Evolutionary conservation across 2,329 filamentous ascomycete species (phyloP).

Genomic region (Microdochium nivale): DNA sequence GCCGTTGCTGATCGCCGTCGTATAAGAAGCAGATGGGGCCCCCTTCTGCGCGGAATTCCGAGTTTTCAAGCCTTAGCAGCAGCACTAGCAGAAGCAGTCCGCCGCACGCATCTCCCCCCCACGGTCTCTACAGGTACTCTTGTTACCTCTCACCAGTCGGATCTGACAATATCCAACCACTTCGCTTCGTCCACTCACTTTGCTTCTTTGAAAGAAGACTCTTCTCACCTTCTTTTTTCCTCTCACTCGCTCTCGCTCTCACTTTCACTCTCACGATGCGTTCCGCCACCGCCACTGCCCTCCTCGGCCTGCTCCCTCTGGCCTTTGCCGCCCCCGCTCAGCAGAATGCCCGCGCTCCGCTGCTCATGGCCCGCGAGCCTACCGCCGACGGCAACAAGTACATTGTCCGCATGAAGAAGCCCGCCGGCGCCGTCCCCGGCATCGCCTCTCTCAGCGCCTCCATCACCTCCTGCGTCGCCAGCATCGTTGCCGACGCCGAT

Average conservation of each 20-base stretch:
- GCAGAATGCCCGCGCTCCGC: conserved; percentile 19
- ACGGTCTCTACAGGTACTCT: too few relatives aligned
- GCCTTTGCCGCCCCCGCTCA: conserved; percentile 22
- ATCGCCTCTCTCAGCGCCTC: conserved; percentile 15
- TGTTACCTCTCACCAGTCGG: too few relatives aligned
- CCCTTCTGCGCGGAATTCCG: neutral
- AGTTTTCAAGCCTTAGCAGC: neutral
- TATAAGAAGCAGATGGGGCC: neutral
- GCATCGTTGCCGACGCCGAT: conserved; percentile 8
- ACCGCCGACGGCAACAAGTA: conserved; percentile 29
- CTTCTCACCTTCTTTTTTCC: neutral
- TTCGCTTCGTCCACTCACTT: too few relatives aligned
- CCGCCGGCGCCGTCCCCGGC: conserved; percentile 13
- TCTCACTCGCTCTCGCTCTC: neutral
- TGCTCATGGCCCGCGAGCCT: conserved; percentile 25
- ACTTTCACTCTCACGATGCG: conserved; percentile 22
- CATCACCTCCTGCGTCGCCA: conserved; percentile 4
- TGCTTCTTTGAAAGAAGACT: neutral
- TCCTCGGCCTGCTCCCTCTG: conserved; percentile 26
- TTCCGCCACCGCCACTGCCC: conserved; percentile 19
- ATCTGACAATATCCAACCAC: too few relatives aligned
- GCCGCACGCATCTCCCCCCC: neutral
- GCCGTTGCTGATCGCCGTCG: neutral
- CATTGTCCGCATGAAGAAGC: conserved; percentile 34
- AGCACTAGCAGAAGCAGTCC: neutral